Percentiles rank a stretch among this genome's conserved stretches.
phyloP scores from a whole-genome alignment of 768 basidiomycete species.

The Crassisporium funariophilum region DNA sequence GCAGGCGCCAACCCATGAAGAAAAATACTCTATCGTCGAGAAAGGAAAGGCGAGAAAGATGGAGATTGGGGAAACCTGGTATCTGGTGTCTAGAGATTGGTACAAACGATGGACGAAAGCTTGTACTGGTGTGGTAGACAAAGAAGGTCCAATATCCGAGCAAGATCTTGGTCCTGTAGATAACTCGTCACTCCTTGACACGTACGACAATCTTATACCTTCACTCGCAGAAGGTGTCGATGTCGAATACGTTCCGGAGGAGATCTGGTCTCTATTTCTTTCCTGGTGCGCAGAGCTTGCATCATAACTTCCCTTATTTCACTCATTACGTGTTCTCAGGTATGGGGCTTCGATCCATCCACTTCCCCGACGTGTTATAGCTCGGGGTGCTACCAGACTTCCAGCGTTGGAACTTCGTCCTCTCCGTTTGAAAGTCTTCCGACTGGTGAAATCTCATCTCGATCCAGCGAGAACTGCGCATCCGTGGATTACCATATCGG shows the following conservation, averaged over 20 bases:
- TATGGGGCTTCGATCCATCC: constrained; percentile 63
- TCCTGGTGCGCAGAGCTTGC: constrained; percentile 57
- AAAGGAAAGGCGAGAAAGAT: constrained; percentile 49
- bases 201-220: constrained; percentile 47
- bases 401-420: constrained; percentile 73
- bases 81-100: constrained; percentile 71
- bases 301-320: constrained; percentile 7
- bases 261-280: constrained; percentile 68
- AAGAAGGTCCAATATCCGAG: constrained; percentile 64
- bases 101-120: constrained; percentile 76
- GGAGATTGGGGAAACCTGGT: constrained; percentile 76
- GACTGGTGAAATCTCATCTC: constrained; percentile 37
- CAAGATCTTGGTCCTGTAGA: constrained; percentile 73
- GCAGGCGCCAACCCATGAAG: constrained; percentile 34
- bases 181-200: constrained; percentile 66
- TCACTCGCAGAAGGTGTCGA: constrained; percentile 62
- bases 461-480: constrained; percentile 29
- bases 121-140: constrained; percentile 67
- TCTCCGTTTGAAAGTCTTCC: constrained; percentile 59
- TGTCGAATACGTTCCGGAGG: constrained; percentile 73
- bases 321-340: constrained; percentile 42
- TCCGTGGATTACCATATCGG: constrained; percentile 48
- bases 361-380: constrained; percentile 69
- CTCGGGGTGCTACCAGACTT: constrained; percentile 51
- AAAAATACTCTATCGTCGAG: constrained; percentile 56